phyloP scores from a whole-genome alignment of 2,329 filamentous ascomycete species.

The Alternaria sp. region DNA sequence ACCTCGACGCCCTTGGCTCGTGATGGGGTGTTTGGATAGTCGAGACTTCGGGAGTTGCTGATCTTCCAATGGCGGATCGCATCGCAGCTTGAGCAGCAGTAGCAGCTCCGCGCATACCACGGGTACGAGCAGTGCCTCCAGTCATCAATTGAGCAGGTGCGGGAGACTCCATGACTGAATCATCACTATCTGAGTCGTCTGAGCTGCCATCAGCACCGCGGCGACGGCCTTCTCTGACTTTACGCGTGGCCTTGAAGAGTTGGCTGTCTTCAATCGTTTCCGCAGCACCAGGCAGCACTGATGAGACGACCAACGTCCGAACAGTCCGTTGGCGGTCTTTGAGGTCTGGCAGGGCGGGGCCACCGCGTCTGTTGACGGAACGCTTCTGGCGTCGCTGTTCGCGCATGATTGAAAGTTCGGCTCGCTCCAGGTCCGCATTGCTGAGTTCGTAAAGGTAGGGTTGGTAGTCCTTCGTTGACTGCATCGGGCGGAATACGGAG shows the following conservation, averaged over 20 bases:
- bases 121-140: conserved; percentile 79
- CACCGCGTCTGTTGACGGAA: conserved; percentile 90
- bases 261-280: conserved; percentile 81
- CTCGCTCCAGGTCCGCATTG: conserved; percentile 86
- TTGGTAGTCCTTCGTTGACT: conserved; percentile 91
- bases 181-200: conserved; percentile 90
- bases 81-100: conserved; percentile 86
- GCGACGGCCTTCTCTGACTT: conserved; percentile 59
- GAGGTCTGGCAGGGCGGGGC: conserved; percentile 91
- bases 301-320: conserved; percentile 88
- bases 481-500: conserved; percentile 85
- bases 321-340: conserved; percentile 95
- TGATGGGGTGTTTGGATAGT: conserved; percentile 60
- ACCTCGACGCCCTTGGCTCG: conserved; percentile 73
- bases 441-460: conserved; percentile 94
- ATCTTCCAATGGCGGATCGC: conserved; percentile 74
- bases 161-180: conserved; percentile 85
- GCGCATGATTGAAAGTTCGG: conserved; percentile 89
- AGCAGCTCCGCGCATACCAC: conserved; percentile 88
- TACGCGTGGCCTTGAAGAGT: conserved; percentile 72
- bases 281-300: conserved; percentile 87
- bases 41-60: conserved; percentile 83
- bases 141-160: conserved; percentile 68
- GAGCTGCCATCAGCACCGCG: conserved; percentile 74
- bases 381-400: conserved; percentile 95